phyloP scores from a whole-genome alignment of 2,329 filamentous ascomycete genomes.

The Teratosphaeria pseudoeucalypti region DNA sequence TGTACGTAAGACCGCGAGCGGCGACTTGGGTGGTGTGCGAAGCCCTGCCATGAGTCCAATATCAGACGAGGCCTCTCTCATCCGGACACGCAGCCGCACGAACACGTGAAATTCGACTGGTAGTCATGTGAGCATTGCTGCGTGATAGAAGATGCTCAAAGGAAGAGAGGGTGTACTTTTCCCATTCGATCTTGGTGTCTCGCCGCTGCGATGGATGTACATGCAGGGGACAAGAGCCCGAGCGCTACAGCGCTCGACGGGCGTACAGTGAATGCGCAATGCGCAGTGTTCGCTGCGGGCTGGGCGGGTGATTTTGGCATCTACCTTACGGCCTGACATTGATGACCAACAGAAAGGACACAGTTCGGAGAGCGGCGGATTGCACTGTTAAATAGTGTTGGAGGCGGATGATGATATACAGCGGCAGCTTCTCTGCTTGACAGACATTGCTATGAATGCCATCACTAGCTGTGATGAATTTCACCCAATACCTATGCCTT shows the following conservation, averaged over 20 bases:
- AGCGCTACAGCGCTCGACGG: not conserved
- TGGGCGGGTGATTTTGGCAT: not conserved
- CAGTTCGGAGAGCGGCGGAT: not conserved
- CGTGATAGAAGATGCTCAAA: not conserved
- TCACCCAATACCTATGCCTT: not conserved
- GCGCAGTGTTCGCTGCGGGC: not conserved
- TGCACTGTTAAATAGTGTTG: not conserved
- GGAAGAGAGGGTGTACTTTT: not conserved
- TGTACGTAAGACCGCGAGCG: slow-evolving; percentile 71
- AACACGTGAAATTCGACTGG: slow-evolving; percentile 10
- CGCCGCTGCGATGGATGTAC: not conserved
- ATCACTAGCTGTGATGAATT: not conserved
- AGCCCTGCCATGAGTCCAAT: slow-evolving; percentile 21
- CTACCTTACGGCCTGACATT: not conserved
- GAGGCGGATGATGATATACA: not conserved
- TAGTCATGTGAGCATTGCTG: not conserved
- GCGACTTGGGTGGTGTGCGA: slow-evolving; percentile 50
- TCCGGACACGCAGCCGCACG: slow-evolving; percentile 15
- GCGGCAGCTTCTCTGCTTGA: not conserved
- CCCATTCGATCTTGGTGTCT: not conserved
- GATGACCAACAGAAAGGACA: not conserved
- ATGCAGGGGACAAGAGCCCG: not conserved
- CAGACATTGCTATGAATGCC: not conserved
- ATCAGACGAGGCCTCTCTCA: slow-evolving; percentile 10
- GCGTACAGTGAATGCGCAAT: not conserved